Base-by-base conservation (phyloP, 2,329 filamentous ascomycete genomes). In the Grosmannia clavigera region DNA sequence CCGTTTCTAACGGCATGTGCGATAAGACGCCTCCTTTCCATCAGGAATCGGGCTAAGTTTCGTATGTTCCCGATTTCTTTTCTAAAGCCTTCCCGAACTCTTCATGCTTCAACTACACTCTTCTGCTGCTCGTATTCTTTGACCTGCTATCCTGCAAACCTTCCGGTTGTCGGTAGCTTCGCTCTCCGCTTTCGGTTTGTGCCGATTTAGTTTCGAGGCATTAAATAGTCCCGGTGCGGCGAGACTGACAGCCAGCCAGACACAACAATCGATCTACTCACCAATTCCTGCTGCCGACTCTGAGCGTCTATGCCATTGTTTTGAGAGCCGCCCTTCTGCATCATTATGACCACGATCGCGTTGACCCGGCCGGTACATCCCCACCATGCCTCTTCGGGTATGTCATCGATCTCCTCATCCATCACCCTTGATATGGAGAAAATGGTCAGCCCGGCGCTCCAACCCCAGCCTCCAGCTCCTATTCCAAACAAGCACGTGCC, bases 401-500 rank as follows among this genome's bases (percentile, higher is more conserved):
- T 70, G 35, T 61, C 67, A 43, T 66, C 71, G 33, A 65, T 72
- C 1, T 57, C 65, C 31, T 64, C 71, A 43, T 64, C 72, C 57
- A 69, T 71, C 50, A 66, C 70, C 59, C 73, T 76, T 19, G 70
- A 70, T 46, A 70, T 76, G 29, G 70, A 70, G 48, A 68, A 73
- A 63, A 69, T 70, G 55, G 62, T 66, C 54, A 67, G 66, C 60
- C 71, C 72, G 61, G 55, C 66, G 57, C 62, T 70, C n/a, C 67
- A 67, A 57, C 68, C 68, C 52, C 68, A 69, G 38, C 57, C 65
- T 3, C 67, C 68, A 33, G 59, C 63, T 1, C 69, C 87, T 7
- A 78, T 94, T 29, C 90, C 91, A 11, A 96, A 95, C 74, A 95
- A 94, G 73, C 90, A 96, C 73, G 78, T 96, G 29, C 91, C 92